These are phyloP conservation scores for Diaporthe aspalathi DNA, from an alignment of 2,329 filamentous ascomycete genomes.

Conservation along the genomic window DNA sequence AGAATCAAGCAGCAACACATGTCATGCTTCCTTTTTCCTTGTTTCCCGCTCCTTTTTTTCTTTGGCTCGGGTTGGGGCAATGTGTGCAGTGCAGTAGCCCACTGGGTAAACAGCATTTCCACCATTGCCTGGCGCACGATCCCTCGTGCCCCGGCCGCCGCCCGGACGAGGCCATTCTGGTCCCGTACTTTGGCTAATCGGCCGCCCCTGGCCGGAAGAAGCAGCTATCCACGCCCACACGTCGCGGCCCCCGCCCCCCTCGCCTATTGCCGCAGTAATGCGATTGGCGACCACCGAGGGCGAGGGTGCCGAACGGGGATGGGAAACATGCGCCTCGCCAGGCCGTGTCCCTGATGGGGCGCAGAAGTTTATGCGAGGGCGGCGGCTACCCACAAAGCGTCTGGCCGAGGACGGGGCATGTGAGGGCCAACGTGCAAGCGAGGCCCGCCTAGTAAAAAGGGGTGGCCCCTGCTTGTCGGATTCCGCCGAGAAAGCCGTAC, in stretches of 20 bases:
- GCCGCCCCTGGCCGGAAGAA: constrained; percentile 13
- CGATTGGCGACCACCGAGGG: neutral
- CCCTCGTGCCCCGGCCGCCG: neutral
- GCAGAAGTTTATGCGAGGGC: constrained; percentile 1
- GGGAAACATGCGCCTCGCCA: neutral
- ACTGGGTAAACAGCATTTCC: constrained; percentile 19
- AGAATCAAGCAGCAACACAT: constrained; percentile 1
- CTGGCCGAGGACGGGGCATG: constrained; percentile 9
- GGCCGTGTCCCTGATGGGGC: neutral
- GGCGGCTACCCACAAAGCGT: constrained; percentile 17
- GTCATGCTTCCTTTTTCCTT: neutral
- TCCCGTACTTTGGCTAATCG: constrained; percentile 24
- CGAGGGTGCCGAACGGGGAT: neutral
- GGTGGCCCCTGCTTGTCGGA: constrained; percentile 25
- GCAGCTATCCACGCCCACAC: constrained; percentile 4
- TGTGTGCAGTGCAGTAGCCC: constrained; percentile 9
- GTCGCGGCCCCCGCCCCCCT: neutral
- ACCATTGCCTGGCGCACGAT: constrained; percentile 9
- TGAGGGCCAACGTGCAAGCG: neutral
- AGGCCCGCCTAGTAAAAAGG: neutral
- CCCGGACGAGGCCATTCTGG: neutral
- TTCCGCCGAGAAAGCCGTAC: constrained; percentile 1
- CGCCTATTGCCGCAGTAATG: neutral
- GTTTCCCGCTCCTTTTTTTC: neutral
- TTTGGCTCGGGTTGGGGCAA: constrained; percentile 11